Base-by-base conservation (phyloP, 2,329 filamentous ascomycete species). In the Fusarium newnesense region DNA sequence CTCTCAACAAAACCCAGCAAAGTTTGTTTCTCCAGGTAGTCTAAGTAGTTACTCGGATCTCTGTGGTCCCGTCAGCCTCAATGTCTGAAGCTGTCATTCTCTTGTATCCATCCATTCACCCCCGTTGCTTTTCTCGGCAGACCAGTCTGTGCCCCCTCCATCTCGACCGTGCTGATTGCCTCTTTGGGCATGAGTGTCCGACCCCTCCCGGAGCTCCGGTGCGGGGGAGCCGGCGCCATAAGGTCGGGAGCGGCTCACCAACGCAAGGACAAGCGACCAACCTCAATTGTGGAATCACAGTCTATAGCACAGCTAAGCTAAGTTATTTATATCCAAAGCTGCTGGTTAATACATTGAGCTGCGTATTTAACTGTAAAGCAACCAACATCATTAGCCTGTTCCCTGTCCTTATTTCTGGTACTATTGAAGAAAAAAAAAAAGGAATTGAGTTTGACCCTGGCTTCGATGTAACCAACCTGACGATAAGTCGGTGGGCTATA, bases 131-230 rank as follows among this genome's bases (percentile, higher is more conserved):
- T 46, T 36, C 40, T 40, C 26, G 28, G 44, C 21, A 40, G 54
- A 57, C 39, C 16, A 60, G 58, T 58, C 50, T 68, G 65, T 56
- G 61, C 42, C 53, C 57, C 28, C 65, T 44, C 57, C 60, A 39
- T 60, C 37, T 40, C 43, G 47, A 26, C 50, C 64, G 42, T 53
- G 40, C 37, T 36, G 34, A 67, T 73, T 73, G 34, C 70, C 56
- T 39, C 65, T 73, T 73, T 70, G 34, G 60, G 70, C 30, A 42
- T 62, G 30, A 37, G 58, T 58, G 50, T 73, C 70, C 56, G 70
- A 59, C 36, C 54, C 54, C 46, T 42, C 56, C 54, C 67, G 50
- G 67, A 59, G 47, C 65, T 66, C 70, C 70, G 60, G 50, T 69
- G 28, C 52, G 60, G 50, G 36, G 69, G 43, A 40, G 28, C 69